Conservation (phyloP, 371 early-diverging fungal species). For the Globomyces sp. region DNA sequence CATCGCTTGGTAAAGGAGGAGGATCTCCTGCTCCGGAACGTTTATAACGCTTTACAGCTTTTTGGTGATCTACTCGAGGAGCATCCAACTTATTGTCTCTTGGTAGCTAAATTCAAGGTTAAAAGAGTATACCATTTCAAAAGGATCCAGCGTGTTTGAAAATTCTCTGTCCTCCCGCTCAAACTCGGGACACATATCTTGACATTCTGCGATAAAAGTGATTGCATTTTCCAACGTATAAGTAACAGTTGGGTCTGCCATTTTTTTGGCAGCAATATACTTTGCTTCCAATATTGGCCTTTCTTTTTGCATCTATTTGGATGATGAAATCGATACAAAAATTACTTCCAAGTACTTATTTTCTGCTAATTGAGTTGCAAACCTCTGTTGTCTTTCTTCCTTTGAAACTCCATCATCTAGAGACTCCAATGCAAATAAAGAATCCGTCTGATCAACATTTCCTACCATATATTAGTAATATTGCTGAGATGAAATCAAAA, state of each 20-base stretch:
- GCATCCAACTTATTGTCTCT: slow-evolving; percentile 35
- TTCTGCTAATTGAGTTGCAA: slow-evolving; percentile 4
- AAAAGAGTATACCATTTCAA: slow-evolving; percentile 60
- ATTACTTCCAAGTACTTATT: slow-evolving; percentile 24
- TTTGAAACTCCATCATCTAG: background rate
- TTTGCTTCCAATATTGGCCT: slow-evolving; percentile 32
- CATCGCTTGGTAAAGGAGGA: slow-evolving; percentile 85
- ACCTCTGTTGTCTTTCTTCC: slow-evolving; percentile 2
- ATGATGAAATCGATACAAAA: background rate
- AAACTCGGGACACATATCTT: slow-evolving; percentile 86
- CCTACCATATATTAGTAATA: too few relatives aligned
- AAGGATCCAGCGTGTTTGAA: slow-evolving; percentile 65
- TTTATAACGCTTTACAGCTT: slow-evolving; percentile 80
- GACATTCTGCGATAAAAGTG: slow-evolving; percentile 75
- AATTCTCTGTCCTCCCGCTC: slow-evolving; percentile 86
- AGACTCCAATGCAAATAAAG: too few relatives aligned
- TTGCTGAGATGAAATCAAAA: too few relatives aligned
- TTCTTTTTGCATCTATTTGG: slow-evolving; percentile 31
- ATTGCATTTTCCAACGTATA: slow-evolving; percentile 64
- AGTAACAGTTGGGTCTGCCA: slow-evolving; percentile 61
- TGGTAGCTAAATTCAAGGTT: slow-evolving; percentile 32
- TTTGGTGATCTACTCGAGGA: slow-evolving; percentile 56
- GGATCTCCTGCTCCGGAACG: slow-evolving; percentile 87
- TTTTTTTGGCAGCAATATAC: slow-evolving; percentile 46
- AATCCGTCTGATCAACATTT: too few relatives aligned